These are phyloP conservation scores for Pilatotrama ljubarskyi DNA, from an alignment of 768 basidiomycete species.

Conservation along the genomic window DNA sequence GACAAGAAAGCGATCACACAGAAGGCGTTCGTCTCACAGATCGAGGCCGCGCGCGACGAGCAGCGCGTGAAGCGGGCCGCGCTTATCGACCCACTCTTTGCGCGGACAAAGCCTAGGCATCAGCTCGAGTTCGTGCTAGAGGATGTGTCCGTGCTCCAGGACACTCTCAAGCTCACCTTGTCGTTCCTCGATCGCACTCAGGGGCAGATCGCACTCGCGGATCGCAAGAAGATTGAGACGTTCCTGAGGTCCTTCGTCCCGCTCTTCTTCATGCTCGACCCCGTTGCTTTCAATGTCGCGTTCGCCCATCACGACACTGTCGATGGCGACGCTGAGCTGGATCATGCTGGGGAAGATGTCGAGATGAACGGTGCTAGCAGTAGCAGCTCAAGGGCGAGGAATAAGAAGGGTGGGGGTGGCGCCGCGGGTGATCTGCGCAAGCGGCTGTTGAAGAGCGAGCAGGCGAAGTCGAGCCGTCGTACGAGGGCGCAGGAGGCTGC, in stretches of 20 bases:
- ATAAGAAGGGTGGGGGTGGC: constrained; percentile 31
- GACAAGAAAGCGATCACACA: constrained; percentile 85
- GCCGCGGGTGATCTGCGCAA: constrained; percentile 65
- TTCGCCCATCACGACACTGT: constrained; percentile 58
- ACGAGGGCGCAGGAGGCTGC: constrained; percentile 54
- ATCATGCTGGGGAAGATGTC: constrained; percentile 38
- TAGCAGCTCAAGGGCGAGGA: constrained; percentile 38
- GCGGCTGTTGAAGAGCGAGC: constrained; percentile 79
- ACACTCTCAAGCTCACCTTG: constrained; percentile 84
- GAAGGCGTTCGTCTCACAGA: constrained; percentile 79
- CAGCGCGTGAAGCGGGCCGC: constrained; percentile 73
- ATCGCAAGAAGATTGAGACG: constrained; percentile 80
- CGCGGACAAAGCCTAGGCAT: constrained; percentile 65
- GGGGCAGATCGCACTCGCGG: constrained; percentile 65
- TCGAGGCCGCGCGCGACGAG: constrained; percentile 82
- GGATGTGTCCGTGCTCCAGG: constrained; percentile 78
- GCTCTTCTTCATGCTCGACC: constrained; percentile 55
- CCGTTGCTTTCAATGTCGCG: constrained; percentile 65
- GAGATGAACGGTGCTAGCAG: constrained; percentile 34
- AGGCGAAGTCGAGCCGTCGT: constrained; percentile 72
- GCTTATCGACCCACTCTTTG: constrained; percentile 49
- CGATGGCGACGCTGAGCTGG: constrained; percentile 56
- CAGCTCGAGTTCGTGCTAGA: constrained; percentile 81
- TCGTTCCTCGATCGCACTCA: constrained; percentile 90
- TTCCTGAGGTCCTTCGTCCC: constrained; percentile 58